These are phyloP conservation scores for Haematococcus sp. DNA, from an alignment of 139 green algal genomes.

Conservation along the genomic window DNA sequence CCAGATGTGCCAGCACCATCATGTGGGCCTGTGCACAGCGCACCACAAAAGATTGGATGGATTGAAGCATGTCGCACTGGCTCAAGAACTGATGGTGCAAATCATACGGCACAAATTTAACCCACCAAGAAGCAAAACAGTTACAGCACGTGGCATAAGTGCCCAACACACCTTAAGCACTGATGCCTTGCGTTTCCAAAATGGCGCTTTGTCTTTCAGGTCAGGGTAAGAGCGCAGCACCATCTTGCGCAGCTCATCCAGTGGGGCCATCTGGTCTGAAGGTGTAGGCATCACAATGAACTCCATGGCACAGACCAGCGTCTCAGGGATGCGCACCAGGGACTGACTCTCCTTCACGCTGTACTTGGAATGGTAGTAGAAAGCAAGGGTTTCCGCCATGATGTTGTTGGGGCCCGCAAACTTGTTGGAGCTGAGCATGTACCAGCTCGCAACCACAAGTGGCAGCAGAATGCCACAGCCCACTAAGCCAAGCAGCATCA, in stretches of 20 bases:
- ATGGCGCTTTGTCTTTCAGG: constrained; percentile 72
- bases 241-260: constrained; percentile 67
- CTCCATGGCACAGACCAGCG: constrained; percentile 82
- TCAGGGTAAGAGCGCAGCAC: constrained; percentile 63
- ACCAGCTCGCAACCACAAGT: constrained; percentile 64
- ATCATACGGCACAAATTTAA: too few relatives aligned
- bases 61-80: too few relatives aligned
- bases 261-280: constrained; percentile 31
- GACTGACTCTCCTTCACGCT: constrained; percentile 79
- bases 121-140: neutral
- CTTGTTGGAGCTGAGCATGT: constrained; percentile 73
- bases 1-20: constrained; percentile 79
- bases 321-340: constrained; percentile 78
- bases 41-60: neutral
- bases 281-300: constrained; percentile 65
- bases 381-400: constrained; percentile 70
- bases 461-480: constrained; percentile 78
- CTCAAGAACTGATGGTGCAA: too few relatives aligned
- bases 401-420: constrained; percentile 67
- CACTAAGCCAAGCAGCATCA: constrained; percentile 79
- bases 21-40: constrained; percentile 67
- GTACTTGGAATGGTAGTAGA: constrained; percentile 68
- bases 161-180: constrained; percentile 59
- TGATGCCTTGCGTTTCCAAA: constrained; percentile 70
- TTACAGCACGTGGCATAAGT: too few relatives aligned